A percentile compares a stretch with the other conserved stretches of the same genome.
These are phyloP conservation scores for Ambrosiella xylebori DNA, from an alignment of 2,329 filamentous ascomycete genomes.

Conservation along the genomic window DNA sequence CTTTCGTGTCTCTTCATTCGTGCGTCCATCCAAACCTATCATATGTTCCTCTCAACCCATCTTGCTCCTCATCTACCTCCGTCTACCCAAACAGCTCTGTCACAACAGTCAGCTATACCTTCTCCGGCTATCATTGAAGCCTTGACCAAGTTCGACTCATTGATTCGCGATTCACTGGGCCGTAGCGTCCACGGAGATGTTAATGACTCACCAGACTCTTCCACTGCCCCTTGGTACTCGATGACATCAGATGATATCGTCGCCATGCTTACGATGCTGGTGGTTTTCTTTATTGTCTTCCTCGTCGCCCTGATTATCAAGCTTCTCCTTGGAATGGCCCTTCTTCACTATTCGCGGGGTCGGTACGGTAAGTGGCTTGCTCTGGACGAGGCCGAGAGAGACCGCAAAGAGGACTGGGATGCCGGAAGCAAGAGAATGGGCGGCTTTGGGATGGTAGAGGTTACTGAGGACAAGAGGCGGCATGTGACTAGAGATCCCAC, in stretches of 20 bases:
- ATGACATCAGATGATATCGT: constrained; percentile 59
- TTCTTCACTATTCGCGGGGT: constrained; percentile 62
- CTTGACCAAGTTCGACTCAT: constrained; percentile 58
- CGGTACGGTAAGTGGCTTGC: constrained; percentile 57
- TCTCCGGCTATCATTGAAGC: constrained; percentile 64
- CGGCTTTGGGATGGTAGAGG: constrained; percentile 70
- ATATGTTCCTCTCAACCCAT: constrained; percentile 89
- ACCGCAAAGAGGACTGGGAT: constrained; percentile 35
- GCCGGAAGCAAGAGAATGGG: constrained; percentile 61
- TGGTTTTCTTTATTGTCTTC: constrained; percentile 73
- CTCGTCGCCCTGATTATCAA: constrained; percentile 72
- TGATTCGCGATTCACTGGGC: constrained; percentile 60
- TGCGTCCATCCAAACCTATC: constrained; percentile 85
- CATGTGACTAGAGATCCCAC: constrained; percentile 79
- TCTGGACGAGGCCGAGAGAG: neutral
- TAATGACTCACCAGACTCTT: constrained; percentile 18
- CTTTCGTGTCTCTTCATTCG: constrained; percentile 90
- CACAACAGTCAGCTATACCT: constrained; percentile 42
- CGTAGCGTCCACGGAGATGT: constrained; percentile 47
- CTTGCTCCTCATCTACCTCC: constrained; percentile 53
- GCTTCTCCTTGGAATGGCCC: constrained; percentile 70
- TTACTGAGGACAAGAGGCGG: constrained; percentile 69
- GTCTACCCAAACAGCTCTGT: constrained; percentile 47
- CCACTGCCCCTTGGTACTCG: constrained; percentile 26
- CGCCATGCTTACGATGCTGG: constrained; percentile 61